Evolutionary conservation across 2,329 filamentous ascomycete genomes (phyloP), one percentile per base, ranked within the genome.

Genomic region (Nemania abortiva): DNA sequence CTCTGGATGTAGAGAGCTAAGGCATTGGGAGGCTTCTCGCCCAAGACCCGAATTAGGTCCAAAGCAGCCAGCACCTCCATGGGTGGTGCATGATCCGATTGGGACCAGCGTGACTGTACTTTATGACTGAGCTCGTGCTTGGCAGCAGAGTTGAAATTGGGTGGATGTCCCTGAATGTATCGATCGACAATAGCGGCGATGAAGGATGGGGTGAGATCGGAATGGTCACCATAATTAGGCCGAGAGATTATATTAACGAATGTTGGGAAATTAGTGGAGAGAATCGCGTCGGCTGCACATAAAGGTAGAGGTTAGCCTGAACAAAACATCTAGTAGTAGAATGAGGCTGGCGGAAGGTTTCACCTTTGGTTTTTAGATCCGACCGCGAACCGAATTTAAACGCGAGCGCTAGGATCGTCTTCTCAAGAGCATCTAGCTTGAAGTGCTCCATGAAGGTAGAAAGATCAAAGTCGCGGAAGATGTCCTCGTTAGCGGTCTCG

Each of bases 391-490:
- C 90, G 70, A 90, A 88, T 81, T 95, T 97, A 81, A 97, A 97
- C 4, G 95, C 94, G 66, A 98, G 85, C 58, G 94, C 93, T 72
- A 99, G 86, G 70, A 97, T 88, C 49, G 93, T 93, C 85, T 97
- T 97, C 77, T 94, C 90, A 55, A 98, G 81, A 10, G 94, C 90
- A 82, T 98, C 95, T 63, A 98, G 87, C 79, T 95, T 94, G 85
- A 99, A 99, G 80, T 98, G 95, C 72, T 97, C 92, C 86, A 98
- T 91, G 79, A 99, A 98, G 1, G 92, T 93, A 2, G 93, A 92
- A n/a, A 99, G 87, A 79, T 99, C 95, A 76, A 99, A 98, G 79
- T 98, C 95, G 66, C 94, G 92, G 80, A 97, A 98, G 69, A 97
- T 89, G 75, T 99, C 95, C 75, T 96, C 94, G 74, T 96, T 95